A percentile compares a stretch with the other conserved stretches of the same genome.
phyloP scores from a whole-genome alignment of 768 basidiomycete genomes.

The Boletus rubroflammeus region DNA sequence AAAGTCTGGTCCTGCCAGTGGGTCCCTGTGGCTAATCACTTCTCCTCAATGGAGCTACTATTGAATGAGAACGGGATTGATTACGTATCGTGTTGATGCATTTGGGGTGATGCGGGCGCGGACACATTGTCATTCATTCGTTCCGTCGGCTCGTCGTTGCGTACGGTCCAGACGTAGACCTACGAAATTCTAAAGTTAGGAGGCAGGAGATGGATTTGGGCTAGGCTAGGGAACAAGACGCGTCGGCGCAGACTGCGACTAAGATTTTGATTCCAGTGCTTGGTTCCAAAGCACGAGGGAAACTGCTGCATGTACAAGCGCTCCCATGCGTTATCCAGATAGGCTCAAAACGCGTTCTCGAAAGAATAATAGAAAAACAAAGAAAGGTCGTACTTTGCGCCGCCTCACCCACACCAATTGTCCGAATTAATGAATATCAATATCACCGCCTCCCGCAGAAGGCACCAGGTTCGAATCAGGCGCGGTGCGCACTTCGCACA shows the following conservation, averaged over 20 bases:
- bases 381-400: slow-evolving; percentile 18
- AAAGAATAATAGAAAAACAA: not conserved
- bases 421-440: not conserved
- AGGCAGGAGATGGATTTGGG: not conserved
- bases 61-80: not conserved
- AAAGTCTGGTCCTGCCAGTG: not conserved
- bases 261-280: not conserved
- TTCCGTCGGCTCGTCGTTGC: not conserved
- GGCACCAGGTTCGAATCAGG: slow-evolving; percentile 1
- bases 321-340: not conserved
- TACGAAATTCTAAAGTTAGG: not conserved
- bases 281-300: not conserved
- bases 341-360: slow-evolving; percentile 1
- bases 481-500: not conserved
- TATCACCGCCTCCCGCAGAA: slow-evolving; percentile 1
- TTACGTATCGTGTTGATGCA: not conserved
- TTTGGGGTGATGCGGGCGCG: not conserved
- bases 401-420: not conserved
- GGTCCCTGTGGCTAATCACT: not conserved
- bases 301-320: not conserved
- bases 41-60: not conserved
- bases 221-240: not conserved
- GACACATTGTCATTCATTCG: not conserved
- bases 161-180: not conserved
- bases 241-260: too few species aligned